Percentiles rank a stretch among this genome's conserved stretches.
Evolutionary conservation across 371 early-diverging fungal species (phyloP).

Genomic region (Haplosporangium sp.): DNA sequence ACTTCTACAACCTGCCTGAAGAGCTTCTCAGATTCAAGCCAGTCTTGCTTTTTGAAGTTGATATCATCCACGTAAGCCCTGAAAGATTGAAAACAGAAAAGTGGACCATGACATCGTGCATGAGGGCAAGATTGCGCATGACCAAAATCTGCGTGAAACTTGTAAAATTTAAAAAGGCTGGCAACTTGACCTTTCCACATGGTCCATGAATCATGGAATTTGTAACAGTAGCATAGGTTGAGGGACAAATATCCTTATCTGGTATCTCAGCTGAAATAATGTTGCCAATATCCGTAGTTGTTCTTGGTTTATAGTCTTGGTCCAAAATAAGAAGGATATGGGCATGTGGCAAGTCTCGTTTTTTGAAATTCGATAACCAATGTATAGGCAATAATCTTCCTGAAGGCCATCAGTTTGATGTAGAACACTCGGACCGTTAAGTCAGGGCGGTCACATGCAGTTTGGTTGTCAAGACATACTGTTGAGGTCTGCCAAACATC

Average conservation of each 20-base stretch:
- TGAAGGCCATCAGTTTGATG: slow-evolving; percentile 33
- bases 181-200: neutral
- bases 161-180: no score
- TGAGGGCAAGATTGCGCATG: no score
- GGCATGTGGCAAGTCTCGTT: slow-evolving; percentile 45
- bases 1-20: no score
- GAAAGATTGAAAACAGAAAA: no score
- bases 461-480: slow-evolving; percentile 27
- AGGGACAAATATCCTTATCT: slow-evolving; percentile 6
- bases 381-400: slow-evolving; percentile 29
- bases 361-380: slow-evolving; percentile 46
- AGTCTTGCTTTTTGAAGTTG: no score
- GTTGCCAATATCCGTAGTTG: slow-evolving; percentile 35
- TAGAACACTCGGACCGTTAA: slow-evolving; percentile 40
- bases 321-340: slow-evolving; percentile 55
- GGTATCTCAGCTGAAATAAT: slow-evolving; percentile 54
- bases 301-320: slow-evolving; percentile 22
- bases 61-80: no score
- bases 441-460: slow-evolving; percentile 34
- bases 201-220: neutral
- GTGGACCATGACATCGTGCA: no score
- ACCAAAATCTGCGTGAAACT: no score
- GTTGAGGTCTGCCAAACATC: slow-evolving; percentile 27
- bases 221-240: neutral
- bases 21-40: no score